These are phyloP conservation scores for Globisporangium yorkense DNA, from an alignment of 352 stramenopile species.

Conservation along the genomic window DNA sequence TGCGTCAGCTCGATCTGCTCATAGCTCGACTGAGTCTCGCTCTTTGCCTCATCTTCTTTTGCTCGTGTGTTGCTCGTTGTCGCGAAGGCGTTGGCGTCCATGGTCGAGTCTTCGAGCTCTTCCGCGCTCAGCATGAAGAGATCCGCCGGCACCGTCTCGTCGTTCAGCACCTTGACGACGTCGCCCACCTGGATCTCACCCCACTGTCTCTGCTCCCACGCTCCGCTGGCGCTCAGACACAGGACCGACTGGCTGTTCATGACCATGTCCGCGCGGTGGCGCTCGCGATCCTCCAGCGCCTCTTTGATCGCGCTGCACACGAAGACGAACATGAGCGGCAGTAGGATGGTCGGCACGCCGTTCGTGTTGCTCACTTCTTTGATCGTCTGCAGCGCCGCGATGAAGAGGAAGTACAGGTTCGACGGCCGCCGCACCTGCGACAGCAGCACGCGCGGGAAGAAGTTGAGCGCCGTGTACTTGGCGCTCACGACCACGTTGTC, in stretches of 20 bases:
- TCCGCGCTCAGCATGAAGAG: slow-evolving; percentile 61
- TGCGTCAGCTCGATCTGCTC: slow-evolving; percentile 9
- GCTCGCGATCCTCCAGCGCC: slow-evolving; percentile 74
- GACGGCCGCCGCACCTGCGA: slow-evolving; percentile 68
- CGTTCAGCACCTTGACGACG: slow-evolving; percentile 68
- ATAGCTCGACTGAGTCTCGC: slow-evolving; percentile 1
- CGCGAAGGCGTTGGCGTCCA: slow-evolving; percentile 12
- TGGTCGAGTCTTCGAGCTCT: slow-evolving; percentile 41
- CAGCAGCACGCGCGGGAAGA: slow-evolving; percentile 63
- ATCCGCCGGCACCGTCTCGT: slow-evolving; percentile 63
- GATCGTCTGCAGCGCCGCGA: slow-evolving; percentile 79
- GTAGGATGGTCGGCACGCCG: slow-evolving; percentile 72
- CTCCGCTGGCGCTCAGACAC: slow-evolving; percentile 32
- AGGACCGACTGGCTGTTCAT: slow-evolving; percentile 64
- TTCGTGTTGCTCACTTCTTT: slow-evolving; percentile 82
- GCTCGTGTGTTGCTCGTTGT: background rate
- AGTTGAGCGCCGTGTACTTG: slow-evolving; percentile 83
- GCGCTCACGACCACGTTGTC: slow-evolving; percentile 72
- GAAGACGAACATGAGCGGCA: slow-evolving; percentile 73
- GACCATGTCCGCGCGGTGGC: slow-evolving; percentile 63
- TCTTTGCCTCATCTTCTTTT: slow-evolving; percentile 2
- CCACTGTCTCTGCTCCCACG: slow-evolving; percentile 52
- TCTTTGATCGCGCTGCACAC: slow-evolving; percentile 81
- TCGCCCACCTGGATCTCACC: slow-evolving; percentile 73
- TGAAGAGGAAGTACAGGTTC: slow-evolving; percentile 86